Base-by-base conservation (phyloP, 2,329 filamentous ascomycete species). In the Apiospora pterosperma region DNA sequence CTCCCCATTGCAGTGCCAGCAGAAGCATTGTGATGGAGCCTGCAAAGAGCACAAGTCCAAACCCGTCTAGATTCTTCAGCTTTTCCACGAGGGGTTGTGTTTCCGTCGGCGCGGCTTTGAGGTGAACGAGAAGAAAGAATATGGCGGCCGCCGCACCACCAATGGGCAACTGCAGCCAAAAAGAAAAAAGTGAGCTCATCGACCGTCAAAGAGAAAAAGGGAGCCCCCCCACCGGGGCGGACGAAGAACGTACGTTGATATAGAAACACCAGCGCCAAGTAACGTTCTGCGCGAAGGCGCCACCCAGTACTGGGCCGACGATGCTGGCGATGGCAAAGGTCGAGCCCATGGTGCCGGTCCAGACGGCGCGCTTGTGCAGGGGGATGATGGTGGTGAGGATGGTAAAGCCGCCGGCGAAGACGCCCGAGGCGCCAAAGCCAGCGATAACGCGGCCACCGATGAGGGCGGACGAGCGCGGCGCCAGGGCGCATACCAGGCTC, bases 1-100 rank as follows among this genome's bases (percentile, higher is more conserved):
- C 85, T 11, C 84, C 86, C 81, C 83, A 88, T 67, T 87, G 81
- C 38, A 88, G 76, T 11, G 84, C 85, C 3, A 88, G 77, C 8
- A 88, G 74, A 16, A 87, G 76, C 68, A 80, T 83, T 66, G 86
- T 72, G 59, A 86, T 78, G 41, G 80, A 79, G 0, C 84, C 82
- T 34, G 85, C 77, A 69, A 87, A 80, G 65, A 84, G 74, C 21
- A 73, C 71, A 2, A 81, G 80, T 34, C 85, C 85, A 12, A 78
- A 59, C 14, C 84, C 72, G 69, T 88, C 85, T 58, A 87, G 76
- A 31, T 71, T 63, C 36, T 74, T n/a, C 60, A 81, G 69, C 31
- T 77, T 69, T 66, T 76, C 66, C 59, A 71, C 64, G 44, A 74
- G 69, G 4, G 74, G 70, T 62, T 77, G 76, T 52, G 74, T 69